Evolutionary conservation across 2,329 filamentous ascomycete species (phyloP).

Genomic region (Fusarium piperis): DNA sequence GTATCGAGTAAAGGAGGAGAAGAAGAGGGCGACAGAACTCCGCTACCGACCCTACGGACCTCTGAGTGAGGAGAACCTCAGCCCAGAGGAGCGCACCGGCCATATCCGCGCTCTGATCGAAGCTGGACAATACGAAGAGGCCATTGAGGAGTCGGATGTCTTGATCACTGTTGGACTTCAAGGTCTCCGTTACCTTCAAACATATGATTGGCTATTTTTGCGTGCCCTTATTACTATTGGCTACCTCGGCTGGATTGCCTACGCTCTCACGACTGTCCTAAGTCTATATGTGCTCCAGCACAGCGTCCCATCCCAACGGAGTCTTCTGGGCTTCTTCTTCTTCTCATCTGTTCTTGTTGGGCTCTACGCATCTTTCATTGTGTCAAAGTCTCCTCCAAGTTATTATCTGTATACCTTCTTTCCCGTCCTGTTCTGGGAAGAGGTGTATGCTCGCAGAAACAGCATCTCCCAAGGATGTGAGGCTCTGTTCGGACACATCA

Average conservation of each 20-base stretch:
- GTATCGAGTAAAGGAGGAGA: constrained; percentile 92
- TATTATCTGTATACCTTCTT: constrained; percentile 96
- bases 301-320: constrained; percentile 71
- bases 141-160: constrained; percentile 80
- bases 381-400: constrained; percentile 80
- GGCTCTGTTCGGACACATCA: constrained; percentile 75
- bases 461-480: constrained; percentile 74
- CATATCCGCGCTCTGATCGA: constrained; percentile 76
- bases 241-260: constrained; percentile 96
- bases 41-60: constrained; percentile 80
- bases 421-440: constrained; percentile 95
- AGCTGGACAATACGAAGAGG: constrained; percentile 73
- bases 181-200: constrained; percentile 92
- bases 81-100: constrained; percentile 72
- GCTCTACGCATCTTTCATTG: constrained; percentile 81
- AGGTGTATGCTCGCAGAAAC: constrained; percentile 81
- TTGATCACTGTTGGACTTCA: constrained; percentile 81
- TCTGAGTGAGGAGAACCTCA: constrained; percentile 70
- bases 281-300: constrained; percentile 87
- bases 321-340: constrained; percentile 64
- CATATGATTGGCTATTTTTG: constrained; percentile 97
- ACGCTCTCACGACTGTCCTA: constrained; percentile 87
- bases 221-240: constrained; percentile 87
- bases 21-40: constrained; percentile 80
- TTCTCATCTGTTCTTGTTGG: constrained; percentile 81